phyloP scores from a whole-genome alignment of 1,284 basidiomycete species.

The Caloboletus inedulis region DNA sequence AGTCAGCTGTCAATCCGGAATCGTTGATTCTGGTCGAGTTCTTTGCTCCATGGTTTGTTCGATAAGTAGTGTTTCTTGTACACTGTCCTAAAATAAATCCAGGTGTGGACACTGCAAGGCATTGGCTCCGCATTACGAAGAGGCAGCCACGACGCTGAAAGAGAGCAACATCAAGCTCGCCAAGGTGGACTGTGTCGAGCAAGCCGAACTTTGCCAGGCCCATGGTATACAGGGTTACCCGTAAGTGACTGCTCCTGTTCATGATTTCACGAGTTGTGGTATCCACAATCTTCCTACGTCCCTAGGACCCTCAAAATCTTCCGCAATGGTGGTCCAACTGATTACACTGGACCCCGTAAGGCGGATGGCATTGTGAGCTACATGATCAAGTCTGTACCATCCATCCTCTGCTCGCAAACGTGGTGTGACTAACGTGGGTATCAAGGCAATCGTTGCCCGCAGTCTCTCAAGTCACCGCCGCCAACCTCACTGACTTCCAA shows the following conservation, averaged over 20 bases:
- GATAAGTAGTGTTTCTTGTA: not conserved
- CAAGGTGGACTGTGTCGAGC: conserved; percentile 93
- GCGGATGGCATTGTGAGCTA: conserved; percentile 96
- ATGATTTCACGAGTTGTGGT: not conserved
- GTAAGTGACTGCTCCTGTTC: conserved; percentile 45
- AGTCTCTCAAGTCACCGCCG: conserved; percentile 74
- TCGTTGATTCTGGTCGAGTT: conserved; percentile 92
- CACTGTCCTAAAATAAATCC: not conserved
- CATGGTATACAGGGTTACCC: conserved; percentile 92
- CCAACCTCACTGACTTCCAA: conserved; percentile 84
- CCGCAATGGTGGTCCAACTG: conserved; percentile 74
- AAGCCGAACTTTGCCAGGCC: conserved; percentile 81
- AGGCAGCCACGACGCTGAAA: conserved; percentile 91
- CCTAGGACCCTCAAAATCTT: conserved; percentile 85
- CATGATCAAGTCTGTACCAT: conserved; percentile 87
- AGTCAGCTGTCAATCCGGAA: conserved; percentile 65
- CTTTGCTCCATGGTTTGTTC: conserved; percentile 82
- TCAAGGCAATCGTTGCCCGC: conserved; percentile 92
- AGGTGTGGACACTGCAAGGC: conserved; percentile 94
- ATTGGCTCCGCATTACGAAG: conserved; percentile 92
- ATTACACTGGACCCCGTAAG: conserved; percentile 89
- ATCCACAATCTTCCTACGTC: not conserved
- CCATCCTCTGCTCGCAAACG: not conserved
- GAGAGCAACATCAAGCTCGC: conserved; percentile 88
- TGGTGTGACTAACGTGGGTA: conserved; percentile 8